phyloP scores from a whole-genome alignment of 768 basidiomycete species.

The Suillus occidentalis region DNA sequence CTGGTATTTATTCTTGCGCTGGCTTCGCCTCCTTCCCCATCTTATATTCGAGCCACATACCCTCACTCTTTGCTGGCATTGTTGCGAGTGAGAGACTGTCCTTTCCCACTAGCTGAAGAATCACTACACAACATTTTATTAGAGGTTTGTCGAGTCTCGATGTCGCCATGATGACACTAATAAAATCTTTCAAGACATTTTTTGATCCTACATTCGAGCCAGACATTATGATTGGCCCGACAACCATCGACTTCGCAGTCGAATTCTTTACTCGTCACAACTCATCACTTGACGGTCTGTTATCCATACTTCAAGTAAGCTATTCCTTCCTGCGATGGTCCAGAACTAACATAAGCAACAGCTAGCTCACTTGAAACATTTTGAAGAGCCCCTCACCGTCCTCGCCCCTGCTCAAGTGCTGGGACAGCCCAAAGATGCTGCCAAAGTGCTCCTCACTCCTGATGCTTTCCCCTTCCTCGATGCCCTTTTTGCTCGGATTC shows the following conservation, averaged over 20 bases:
- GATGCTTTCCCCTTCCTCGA: slow-evolving; percentile 37
- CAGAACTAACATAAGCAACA: slow-evolving; percentile 26
- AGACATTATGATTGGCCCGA: slow-evolving; percentile 59
- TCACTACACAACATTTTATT: slow-evolving; percentile 56
- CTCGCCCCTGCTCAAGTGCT: slow-evolving; percentile 17
- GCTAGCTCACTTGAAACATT: slow-evolving; percentile 72
- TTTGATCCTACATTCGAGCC: slow-evolving; percentile 65
- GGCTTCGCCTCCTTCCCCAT: slow-evolving; percentile 53
- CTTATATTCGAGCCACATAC: slow-evolving; percentile 61
- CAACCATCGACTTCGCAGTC: slow-evolving; percentile 50
- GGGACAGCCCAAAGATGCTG: slow-evolving; percentile 1
- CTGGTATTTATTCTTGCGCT: slow-evolving; percentile 65
- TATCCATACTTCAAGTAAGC: slow-evolving; percentile 62
- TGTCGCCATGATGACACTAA: neutral
- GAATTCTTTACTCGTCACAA: slow-evolving; percentile 60
- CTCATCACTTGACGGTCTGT: slow-evolving; percentile 53
- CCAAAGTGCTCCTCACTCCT: slow-evolving; percentile 16
- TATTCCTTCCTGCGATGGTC: neutral
- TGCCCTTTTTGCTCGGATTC: slow-evolving; percentile 37
- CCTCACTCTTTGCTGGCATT: slow-evolving; percentile 58
- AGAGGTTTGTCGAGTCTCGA: slow-evolving; percentile 40
- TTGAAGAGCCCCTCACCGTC: slow-evolving; percentile 56
- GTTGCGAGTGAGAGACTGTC: slow-evolving; percentile 52
- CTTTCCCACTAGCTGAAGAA: slow-evolving; percentile 46
- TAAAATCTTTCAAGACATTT: slow-evolving; percentile 47